phyloP scores from a whole-genome alignment of 352 stramenopile species.

The Phytopythium montanum region DNA sequence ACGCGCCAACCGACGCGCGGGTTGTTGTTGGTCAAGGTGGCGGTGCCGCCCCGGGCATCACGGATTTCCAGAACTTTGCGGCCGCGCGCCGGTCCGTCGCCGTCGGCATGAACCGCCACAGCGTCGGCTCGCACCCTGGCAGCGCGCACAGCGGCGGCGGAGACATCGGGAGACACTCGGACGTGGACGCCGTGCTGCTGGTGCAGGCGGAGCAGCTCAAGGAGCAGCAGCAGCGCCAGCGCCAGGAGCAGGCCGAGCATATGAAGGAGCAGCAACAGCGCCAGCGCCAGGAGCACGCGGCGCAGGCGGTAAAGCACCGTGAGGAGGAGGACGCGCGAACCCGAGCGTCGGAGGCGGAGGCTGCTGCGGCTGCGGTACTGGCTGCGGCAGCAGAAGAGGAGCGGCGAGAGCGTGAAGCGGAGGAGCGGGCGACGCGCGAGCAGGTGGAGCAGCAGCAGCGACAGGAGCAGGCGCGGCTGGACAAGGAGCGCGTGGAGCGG shows the following conservation, averaged over 20 bases:
- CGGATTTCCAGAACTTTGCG: slow-evolving; percentile 83
- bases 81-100: slow-evolving; percentile 31
- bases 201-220: slow-evolving; percentile 21
- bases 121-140: slow-evolving; percentile 18
- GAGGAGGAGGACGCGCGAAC: slow-evolving; percentile 13
- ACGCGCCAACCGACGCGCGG: slow-evolving; percentile 11
- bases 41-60: slow-evolving; percentile 33
- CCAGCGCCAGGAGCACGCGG: slow-evolving; percentile 14
- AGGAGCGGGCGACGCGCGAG: slow-evolving; percentile 12
- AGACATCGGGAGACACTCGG: slow-evolving; percentile 30
- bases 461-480: slow-evolving; percentile 23
- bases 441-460: slow-evolving; percentile 29
- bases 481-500: slow-evolving; percentile 14
- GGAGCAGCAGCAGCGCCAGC: slow-evolving; percentile 20
- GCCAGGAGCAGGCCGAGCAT: slow-evolving; percentile 21
- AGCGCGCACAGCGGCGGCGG: slow-evolving; percentile 2
- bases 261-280: slow-evolving; percentile 19
- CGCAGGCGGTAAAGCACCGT: slow-evolving; percentile 11
- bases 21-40: slow-evolving; percentile 11
- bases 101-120: slow-evolving; percentile 35
- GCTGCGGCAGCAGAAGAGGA: slow-evolving; percentile 5
- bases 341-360: slow-evolving; percentile 21
- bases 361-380: slow-evolving; percentile 7
- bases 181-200: slow-evolving; percentile 25
- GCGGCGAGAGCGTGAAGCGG: slow-evolving; percentile 10